Evolutionary conservation across 352 stramenopile species (phyloP).

Genomic region (Stramenopiles sp.): DNA sequence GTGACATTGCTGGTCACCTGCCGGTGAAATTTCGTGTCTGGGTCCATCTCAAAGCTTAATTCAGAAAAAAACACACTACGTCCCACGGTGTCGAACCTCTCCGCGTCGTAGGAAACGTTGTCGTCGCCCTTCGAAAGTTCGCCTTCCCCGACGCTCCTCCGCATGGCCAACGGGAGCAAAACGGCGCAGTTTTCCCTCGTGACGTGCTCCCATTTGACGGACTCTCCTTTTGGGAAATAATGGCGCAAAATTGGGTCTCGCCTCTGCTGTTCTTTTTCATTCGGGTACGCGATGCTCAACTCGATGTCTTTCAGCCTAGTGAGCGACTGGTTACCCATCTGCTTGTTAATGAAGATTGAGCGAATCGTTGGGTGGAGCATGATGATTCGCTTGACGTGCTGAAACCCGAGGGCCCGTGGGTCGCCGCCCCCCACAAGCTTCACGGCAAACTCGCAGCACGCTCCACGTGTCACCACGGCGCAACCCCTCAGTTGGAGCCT

Average conservation of each 20-base stretch:
- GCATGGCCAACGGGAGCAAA: not conserved
- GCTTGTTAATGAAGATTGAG: not conserved
- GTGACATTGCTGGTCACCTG: not conserved
- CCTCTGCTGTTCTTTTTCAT: not conserved
- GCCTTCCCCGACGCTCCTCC: not conserved
- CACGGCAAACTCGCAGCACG: not conserved
- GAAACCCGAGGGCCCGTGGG: not conserved
- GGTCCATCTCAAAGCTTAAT: not conserved
- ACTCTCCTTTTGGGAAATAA: not conserved
- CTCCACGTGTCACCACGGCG: not conserved
- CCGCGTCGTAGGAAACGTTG: not conserved
- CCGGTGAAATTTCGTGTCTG: not conserved
- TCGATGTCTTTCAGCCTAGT: not conserved
- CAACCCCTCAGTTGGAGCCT: not conserved
- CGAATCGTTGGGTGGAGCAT: not conserved
- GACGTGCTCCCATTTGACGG: not conserved
- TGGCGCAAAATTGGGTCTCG: not conserved
- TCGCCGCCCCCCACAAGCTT: not conserved
- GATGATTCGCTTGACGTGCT: not conserved
- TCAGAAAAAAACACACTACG: not conserved
- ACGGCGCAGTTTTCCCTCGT: not conserved
- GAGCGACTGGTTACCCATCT: not conserved
- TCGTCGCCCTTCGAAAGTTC: not conserved
- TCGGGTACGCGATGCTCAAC: not conserved
- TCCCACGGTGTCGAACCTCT: not conserved